A percentile compares a stretch with the other conserved stretches of the same genome.
Conservation (phyloP, 148 eudicot genomes). For the Suaeda aralocaspica region DNA sequence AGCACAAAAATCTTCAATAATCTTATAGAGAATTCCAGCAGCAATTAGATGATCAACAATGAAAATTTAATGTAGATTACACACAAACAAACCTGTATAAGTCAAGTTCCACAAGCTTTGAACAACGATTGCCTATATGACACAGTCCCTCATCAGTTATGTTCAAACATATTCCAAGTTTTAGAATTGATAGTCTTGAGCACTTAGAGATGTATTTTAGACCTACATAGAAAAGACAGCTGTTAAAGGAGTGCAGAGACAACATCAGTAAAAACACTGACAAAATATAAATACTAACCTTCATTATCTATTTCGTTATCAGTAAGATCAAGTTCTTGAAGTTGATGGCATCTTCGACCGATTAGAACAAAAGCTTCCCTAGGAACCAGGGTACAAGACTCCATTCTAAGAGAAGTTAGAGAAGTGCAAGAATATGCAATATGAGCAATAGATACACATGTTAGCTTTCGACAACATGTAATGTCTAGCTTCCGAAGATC, state of each 20-base stretch:
- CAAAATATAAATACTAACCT: constrained; percentile 42
- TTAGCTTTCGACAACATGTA: constrained; percentile 83
- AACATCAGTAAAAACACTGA: not conserved
- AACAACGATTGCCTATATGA: constrained; percentile 59
- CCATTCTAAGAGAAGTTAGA: constrained; percentile 72
- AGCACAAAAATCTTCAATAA: not conserved
- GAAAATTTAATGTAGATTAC: not conserved
- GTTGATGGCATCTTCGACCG: constrained; percentile 64
- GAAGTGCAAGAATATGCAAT: constrained; percentile 64
- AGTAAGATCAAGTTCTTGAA: constrained; percentile 91
- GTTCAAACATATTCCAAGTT: constrained; percentile 81
- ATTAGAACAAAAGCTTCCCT: constrained; percentile 76
- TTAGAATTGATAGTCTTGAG: constrained; percentile 51
- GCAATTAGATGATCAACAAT: not conserved
- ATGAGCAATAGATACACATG: constrained; percentile 54
- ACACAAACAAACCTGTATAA: constrained; percentile 61
- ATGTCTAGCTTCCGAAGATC: constrained; percentile 73
- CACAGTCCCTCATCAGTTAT: constrained; percentile 68
- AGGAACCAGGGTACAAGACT: constrained; percentile 67
- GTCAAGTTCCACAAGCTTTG: constrained; percentile 80
- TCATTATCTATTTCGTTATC: constrained; percentile 87
- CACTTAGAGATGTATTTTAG: constrained; percentile 80
- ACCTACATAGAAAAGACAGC: constrained; percentile 39
- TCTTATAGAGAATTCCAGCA: too few species aligned
- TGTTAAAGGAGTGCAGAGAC: constrained; percentile 10